Base-by-base conservation (phyloP, 106 monocot species). In the Gastrodia elata region DNA sequence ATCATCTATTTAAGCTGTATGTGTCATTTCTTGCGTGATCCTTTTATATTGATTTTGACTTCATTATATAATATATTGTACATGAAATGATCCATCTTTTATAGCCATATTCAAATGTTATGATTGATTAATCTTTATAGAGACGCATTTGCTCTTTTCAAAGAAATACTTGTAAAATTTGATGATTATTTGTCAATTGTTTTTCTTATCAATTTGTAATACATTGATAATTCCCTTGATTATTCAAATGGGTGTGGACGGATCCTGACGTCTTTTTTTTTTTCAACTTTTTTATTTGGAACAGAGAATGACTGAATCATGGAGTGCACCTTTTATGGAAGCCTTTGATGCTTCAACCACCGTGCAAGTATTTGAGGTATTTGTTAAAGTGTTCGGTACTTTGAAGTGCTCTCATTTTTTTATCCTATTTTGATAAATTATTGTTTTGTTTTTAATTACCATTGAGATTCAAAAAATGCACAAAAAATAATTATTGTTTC, bases 291-390 rank as follows among this genome's bases (percentile, higher is more conserved):
- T 40, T 79, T 72, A 49, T 46, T 14, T 11, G 80, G 43, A 39
- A 69, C 85, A 96, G 96, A 77, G 59, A 78, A 96, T 96, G 95
- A 73, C 46, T 74, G 85, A 92, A 79, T 88, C 92, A 61, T 92
- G 96, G 92, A 92, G 75, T 70, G 56, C 39, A 56, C 89, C 96
- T 75, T 96, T 96, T 76, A 59, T 92, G 49, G 75, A 86, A 77
- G 58, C 85, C 57, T 92, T 88, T 70, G 56, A 78, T 68, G 65
- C 74, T 76, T 70, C 76, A 64, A 68, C 72, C 61, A 68, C 76
- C 25, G 55, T 92, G 30, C 89, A 86, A 78, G 75, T 85, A 55
- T 92, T 88, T 74, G 90, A 96, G 92, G 96, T 96, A 26, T 40
- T 33, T 71, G 38, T 10, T 65, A 15, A 77, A 42, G 41, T 38